Percentiles rank a stretch among this genome's conserved stretches.
Conservation (phyloP, 176 grass and related monocot genomes). For the Rhipidocladum racemiflorum region DNA sequence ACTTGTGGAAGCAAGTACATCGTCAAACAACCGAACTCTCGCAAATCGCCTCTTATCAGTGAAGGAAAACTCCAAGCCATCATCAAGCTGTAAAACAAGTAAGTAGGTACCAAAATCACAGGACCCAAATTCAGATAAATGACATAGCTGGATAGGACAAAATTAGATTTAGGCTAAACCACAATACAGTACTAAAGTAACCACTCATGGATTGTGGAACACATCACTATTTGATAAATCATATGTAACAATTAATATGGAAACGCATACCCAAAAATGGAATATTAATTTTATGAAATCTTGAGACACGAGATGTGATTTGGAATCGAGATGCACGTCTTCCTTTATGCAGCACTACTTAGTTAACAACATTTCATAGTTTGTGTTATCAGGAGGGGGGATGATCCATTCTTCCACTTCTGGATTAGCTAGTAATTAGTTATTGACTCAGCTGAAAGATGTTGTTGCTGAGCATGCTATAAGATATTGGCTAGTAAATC, state of each 20-base stretch:
- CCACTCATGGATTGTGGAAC: no score
- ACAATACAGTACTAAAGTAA: background rate
- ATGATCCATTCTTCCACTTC: no score
- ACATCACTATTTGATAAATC: no score
- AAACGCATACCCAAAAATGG: no score
- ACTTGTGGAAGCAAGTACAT: conserved; percentile 47
- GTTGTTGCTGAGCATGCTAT: background rate
- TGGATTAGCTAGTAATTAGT: no score
- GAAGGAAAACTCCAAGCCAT: conserved; percentile 93
- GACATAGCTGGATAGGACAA: background rate
- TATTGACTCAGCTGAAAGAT: background rate
- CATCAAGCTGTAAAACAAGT: conserved; percentile 65
- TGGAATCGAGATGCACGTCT: no score
- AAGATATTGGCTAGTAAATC: background rate
- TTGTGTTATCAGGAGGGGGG: no score
- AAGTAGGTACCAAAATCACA: background rate
- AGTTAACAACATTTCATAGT: no score
- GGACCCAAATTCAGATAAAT: background rate
- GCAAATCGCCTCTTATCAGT: conserved; percentile 96
- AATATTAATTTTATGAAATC: no score
- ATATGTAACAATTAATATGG: no score
- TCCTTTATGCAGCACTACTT: no score
- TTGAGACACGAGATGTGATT: no score
- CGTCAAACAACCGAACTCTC: conserved; percentile 73
- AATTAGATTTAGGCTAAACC: background rate